phyloP scores from a whole-genome alignment of 768 basidiomycete species.

The Suillus discolor region DNA sequence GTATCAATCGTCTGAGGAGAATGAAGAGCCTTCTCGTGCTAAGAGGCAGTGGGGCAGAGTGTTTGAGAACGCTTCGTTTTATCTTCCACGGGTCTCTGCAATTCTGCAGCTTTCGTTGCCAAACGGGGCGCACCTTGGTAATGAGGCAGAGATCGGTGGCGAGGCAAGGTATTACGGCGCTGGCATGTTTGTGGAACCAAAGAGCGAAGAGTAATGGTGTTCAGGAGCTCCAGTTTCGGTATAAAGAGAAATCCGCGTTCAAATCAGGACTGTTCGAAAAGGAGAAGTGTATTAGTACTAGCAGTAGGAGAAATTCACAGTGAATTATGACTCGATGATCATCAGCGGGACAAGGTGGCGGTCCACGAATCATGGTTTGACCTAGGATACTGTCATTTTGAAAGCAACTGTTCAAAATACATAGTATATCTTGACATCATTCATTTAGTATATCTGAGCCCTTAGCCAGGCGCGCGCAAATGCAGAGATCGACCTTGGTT shows the following conservation, averaged over 20 bases:
- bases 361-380: no score
- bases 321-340: neutral
- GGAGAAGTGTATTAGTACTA: neutral
- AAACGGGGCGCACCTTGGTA: neutral
- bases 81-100: neutral
- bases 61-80: neutral
- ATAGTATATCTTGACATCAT: neutral
- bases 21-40: neutral
- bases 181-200: neutral
- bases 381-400: neutral
- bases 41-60: neutral
- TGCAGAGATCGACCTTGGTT: no score
- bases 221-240: neutral
- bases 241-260: neutral
- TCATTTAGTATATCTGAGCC: no score
- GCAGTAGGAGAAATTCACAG: neutral
- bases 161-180: slow-evolving; percentile 2
- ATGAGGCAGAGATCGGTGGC: neutral
- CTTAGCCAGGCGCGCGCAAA: no score
- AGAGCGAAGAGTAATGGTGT: neutral
- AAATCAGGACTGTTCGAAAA: neutral
- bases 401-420: neutral
- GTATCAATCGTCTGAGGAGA: neutral
- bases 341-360: neutral
- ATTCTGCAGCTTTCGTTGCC: neutral